Evolutionary conservation across 1,284 basidiomycete genomes (phyloP).

Genomic region (Athelia psychrophila): DNA sequence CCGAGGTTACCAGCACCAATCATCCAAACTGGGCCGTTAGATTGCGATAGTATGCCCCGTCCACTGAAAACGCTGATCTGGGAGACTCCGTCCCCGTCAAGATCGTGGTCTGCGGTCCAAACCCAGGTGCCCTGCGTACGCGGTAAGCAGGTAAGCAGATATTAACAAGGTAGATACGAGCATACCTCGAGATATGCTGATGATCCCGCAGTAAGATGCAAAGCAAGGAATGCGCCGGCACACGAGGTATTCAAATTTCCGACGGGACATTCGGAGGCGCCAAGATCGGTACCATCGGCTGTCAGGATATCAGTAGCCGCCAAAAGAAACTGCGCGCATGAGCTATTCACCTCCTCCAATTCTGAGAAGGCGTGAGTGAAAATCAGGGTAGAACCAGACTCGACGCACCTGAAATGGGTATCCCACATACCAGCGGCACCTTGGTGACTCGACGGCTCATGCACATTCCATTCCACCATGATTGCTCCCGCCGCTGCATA

Average conservation of each 20-base stretch:
- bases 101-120: conserved; percentile 59
- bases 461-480: conserved; percentile 59
- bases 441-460: conserved; percentile 42
- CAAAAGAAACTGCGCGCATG: conserved; percentile 17
- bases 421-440: conserved; percentile 60
- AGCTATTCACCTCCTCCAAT: conserved; percentile 20
- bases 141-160: conserved; percentile 3
- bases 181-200: conserved; percentile 49
- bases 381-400: conserved; percentile 8
- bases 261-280: conserved; percentile 31
- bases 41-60: conserved; percentile 54
- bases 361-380: too few relatives aligned
- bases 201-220: conserved; percentile 48
- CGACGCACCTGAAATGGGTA: conserved; percentile 40
- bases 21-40: conserved; percentile 46
- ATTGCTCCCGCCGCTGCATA: conserved; percentile 52
- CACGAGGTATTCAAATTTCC: conserved; percentile 30
- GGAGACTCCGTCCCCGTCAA: conserved; percentile 26
- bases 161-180: conserved; percentile 24
- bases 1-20: conserved; percentile 35
- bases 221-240: conserved; percentile 46
- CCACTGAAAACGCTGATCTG: conserved; percentile 46
- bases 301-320: conserved; percentile 34
- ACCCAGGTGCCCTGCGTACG: conserved; percentile 47
- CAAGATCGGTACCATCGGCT: conserved; percentile 42